Evolutionary conservation across 257 asterid species (phyloP).

Genomic region (Penstemon newberryi): DNA sequence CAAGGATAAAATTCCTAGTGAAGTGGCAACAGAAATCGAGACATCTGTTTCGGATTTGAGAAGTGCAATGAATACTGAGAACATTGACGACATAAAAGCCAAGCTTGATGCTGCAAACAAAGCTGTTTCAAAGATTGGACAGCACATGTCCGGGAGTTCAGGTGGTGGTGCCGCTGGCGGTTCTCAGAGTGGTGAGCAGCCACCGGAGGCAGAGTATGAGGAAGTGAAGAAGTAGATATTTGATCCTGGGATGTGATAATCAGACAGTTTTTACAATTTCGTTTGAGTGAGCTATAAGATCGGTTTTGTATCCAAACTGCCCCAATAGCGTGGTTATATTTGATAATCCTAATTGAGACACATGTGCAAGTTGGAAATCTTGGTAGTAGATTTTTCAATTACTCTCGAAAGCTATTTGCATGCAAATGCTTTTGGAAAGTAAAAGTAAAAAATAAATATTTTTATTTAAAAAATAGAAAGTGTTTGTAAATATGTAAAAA

Average conservation of each 20-base stretch:
- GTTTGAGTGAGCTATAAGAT: constrained; percentile 8
- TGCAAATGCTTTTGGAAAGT: no score
- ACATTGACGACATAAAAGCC: constrained; percentile 54
- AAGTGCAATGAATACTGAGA: constrained; percentile 41
- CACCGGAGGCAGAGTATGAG: constrained; percentile 72
- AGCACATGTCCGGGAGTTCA: constrained; percentile 55
- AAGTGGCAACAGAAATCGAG: constrained; percentile 57
- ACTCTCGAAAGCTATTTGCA: no score
- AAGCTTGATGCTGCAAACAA: constrained; percentile 62
- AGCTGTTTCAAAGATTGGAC: constrained; percentile 65
- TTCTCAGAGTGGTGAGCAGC: constrained; percentile 46
- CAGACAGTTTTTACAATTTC: neutral
- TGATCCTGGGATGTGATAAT: neutral
- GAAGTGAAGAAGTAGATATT: constrained; percentile 55
- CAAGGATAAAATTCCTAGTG: constrained; percentile 59
- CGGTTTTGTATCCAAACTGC: constrained; percentile 30
- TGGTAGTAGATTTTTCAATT: constrained; percentile 5
- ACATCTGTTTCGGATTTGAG: constrained; percentile 51
- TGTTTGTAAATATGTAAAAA: no score
- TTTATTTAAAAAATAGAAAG: no score
- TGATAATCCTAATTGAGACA: constrained; percentile 10
- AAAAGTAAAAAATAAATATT: no score
- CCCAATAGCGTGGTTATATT: constrained; percentile 21
- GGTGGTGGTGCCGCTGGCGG: constrained; percentile 44
- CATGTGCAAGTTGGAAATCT: constrained; percentile 13